Evolutionary conservation across 2,329 filamentous ascomycete genomes (phyloP).

Genomic region (Neonectria faginata): DNA sequence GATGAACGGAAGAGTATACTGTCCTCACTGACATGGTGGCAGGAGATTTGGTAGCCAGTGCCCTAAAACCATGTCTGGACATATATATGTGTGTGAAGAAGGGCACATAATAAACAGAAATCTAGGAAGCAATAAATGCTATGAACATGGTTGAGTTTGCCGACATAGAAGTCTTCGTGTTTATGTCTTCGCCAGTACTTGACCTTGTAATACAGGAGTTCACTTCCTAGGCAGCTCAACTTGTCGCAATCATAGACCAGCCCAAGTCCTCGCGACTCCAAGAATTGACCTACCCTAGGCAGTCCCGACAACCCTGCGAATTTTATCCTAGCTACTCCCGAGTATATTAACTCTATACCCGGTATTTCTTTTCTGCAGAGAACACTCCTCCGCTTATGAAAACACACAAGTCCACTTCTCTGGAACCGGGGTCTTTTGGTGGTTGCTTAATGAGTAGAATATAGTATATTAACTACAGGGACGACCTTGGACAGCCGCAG

Average conservation of each 20-base stretch:
- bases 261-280: too few species aligned
- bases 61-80: too few species aligned
- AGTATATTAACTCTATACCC: too few species aligned
- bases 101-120: not conserved
- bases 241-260: too few species aligned
- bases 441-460: not conserved
- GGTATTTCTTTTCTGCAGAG: too few species aligned
- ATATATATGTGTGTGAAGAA: not conserved
- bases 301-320: too few species aligned
- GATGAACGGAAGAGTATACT: slow-evolving; percentile 55
- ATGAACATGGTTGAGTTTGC: not conserved
- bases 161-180: not conserved
- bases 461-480: not conserved
- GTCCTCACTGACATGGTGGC: slow-evolving; percentile 60
- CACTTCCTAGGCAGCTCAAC: not conserved
- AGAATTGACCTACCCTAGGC: too few species aligned
- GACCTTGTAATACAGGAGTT: not conserved
- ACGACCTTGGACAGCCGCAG: too few species aligned
- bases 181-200: not conserved
- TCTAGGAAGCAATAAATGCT: not conserved
- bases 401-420: too few species aligned
- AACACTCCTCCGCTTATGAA: too few species aligned
- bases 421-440: not conserved
- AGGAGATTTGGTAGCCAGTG: slow-evolving; percentile 67
- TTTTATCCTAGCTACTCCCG: too few species aligned